phyloP scores from a whole-genome alignment of 2,329 filamentous ascomycete genomes.

The Penicillium sp. region DNA sequence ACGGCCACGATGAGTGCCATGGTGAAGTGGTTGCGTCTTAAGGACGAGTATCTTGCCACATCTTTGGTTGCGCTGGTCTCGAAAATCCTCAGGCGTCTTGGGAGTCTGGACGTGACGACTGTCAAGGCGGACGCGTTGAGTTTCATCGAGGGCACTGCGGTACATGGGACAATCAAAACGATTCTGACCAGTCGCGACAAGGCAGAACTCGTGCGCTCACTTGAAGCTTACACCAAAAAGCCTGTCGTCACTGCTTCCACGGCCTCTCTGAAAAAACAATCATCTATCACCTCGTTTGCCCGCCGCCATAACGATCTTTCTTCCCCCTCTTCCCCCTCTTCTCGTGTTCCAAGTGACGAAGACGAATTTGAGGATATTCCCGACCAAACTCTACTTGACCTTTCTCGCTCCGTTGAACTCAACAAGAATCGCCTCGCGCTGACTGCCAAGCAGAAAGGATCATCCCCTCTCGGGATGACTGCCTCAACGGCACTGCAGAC shows the following conservation, averaged over 20 bases:
- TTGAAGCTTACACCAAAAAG: conserved; percentile 58
- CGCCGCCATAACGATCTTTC: conserved; percentile 42
- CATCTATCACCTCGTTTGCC: conserved; percentile 46
- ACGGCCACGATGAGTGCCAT: conserved; percentile 68
- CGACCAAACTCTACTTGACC: conserved; percentile 46
- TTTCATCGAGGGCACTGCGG: conserved; percentile 60
- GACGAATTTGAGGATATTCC: conserved; percentile 50
- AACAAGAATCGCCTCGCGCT: conserved; percentile 46
- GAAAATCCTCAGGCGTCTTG: conserved; percentile 81
- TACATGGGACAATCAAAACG: conserved; percentile 66
- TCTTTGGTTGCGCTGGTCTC: conserved; percentile 80
- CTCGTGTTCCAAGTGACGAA: conserved; percentile 40
- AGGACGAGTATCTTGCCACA: conserved; percentile 81
- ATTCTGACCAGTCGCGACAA: conserved; percentile 82
- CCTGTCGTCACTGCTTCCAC: conserved; percentile 48
- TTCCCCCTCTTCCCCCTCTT: conserved; percentile 41
- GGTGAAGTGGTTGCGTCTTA: conserved; percentile 85
- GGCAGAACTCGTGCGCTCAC: conserved; percentile 71
- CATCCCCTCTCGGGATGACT: conserved; percentile 29
- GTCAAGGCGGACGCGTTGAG: conserved; percentile 68
- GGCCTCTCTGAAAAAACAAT: conserved; percentile 50
- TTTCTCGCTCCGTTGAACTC: conserved; percentile 48
- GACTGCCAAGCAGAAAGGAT: conserved; percentile 35
- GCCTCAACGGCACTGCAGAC: conserved; percentile 17
- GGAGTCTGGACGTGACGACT: conserved; percentile 70